Conservation (phyloP, 352 stramenopile genomes). For the Globisporangium acanthophoron region DNA sequence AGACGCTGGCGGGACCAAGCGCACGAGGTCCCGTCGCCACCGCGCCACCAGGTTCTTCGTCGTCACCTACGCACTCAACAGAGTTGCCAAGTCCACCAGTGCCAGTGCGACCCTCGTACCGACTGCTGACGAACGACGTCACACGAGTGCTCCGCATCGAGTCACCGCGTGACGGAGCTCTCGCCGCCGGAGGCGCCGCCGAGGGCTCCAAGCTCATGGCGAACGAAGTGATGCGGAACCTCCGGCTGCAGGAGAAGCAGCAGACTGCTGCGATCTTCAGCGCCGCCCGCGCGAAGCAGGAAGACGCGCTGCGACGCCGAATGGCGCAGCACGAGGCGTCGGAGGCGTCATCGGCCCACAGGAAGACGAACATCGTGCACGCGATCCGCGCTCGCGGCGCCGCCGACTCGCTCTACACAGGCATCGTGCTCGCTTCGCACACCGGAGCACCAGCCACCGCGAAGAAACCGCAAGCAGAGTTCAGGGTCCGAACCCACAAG, state of each 20-base stretch:
- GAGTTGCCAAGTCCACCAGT: background rate
- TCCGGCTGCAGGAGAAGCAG: constrained; percentile 23
- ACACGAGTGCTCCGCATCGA: constrained; percentile 49
- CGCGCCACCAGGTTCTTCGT: background rate
- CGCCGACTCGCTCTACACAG: constrained; percentile 26
- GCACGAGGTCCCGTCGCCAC: background rate
- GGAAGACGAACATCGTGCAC: constrained; percentile 23
- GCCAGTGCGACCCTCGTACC: constrained; percentile 25
- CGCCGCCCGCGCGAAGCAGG: constrained; percentile 19
- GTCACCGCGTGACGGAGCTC: constrained; percentile 13
- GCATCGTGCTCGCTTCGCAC: constrained; percentile 10
- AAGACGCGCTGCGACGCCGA: constrained; percentile 10
- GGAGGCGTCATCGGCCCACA: background rate
- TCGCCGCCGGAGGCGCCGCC: constrained; percentile 12
- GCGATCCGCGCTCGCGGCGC: constrained; percentile 14
- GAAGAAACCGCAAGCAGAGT: background rate
- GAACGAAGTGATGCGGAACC: constrained; percentile 22
- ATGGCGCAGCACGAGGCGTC: background rate
- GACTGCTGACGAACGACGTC: constrained; percentile 43
- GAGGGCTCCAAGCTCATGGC: constrained; percentile 13
- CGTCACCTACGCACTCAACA: background rate
- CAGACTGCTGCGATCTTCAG: constrained; percentile 21
- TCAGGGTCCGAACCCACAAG: constrained; percentile 21
- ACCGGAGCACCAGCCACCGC: background rate
- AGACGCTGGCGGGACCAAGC: constrained; percentile 1